Evolutionary conservation across 805 yeast genomes (phyloP).

Genomic region (Maudiozyma pseudohumilis): DNA sequence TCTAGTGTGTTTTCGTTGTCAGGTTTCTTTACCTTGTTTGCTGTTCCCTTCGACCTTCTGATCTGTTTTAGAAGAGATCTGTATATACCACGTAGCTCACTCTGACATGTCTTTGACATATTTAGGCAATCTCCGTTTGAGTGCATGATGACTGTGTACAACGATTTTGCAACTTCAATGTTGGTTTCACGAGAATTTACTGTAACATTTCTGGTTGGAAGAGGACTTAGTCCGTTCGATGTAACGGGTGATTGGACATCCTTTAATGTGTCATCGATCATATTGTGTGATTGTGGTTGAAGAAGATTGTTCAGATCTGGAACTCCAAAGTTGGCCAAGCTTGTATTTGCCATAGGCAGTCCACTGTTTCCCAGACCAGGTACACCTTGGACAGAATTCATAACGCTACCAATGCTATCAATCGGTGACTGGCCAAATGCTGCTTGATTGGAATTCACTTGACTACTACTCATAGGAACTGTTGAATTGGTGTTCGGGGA

Average conservation of each 20-base stretch:
- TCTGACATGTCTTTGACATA: conserved; percentile 20
- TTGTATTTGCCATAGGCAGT: background rate
- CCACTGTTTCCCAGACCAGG: background rate
- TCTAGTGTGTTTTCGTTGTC: conserved; percentile 11
- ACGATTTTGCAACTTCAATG: conserved; percentile 25
- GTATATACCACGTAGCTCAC: conserved; percentile 22
- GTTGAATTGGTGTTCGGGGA: background rate
- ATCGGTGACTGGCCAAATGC: background rate
- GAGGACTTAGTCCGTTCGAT: background rate
- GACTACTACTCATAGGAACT: background rate
- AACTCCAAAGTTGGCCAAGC: conserved; percentile 8
- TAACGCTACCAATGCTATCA: background rate
- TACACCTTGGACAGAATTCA: background rate
- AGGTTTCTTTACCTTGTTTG: conserved; percentile 7
- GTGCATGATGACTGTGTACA: conserved; percentile 24
- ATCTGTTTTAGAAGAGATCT: conserved; percentile 18
- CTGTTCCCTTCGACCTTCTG: conserved; percentile 13
- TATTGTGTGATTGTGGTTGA: background rate
- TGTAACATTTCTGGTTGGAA: background rate
- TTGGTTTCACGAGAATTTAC: conserved; percentile 14
- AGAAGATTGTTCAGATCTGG: conserved; percentile 13
- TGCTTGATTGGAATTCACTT: background rate
- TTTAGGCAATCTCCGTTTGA: conserved; percentile 22
- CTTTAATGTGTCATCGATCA: background rate
- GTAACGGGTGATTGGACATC: background rate